Base-by-base conservation (phyloP, 176 grass and related monocot genomes). In the Rhynchospora pubera region DNA sequence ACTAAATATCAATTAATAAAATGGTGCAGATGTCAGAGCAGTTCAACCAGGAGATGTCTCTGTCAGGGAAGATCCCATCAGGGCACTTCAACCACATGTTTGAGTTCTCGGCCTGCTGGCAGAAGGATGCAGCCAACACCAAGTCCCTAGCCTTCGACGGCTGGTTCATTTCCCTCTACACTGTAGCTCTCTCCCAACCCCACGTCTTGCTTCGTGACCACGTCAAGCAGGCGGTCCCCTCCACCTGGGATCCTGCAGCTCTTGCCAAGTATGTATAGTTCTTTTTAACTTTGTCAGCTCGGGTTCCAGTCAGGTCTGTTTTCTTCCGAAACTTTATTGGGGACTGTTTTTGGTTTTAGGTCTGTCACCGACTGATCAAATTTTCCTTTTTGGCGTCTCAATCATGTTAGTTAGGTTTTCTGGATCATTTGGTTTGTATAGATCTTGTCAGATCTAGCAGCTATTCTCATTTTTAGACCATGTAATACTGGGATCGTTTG, bases 21-120 rank as follows among this genome's bases (percentile, higher is more conserved):
- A 77, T 1, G 22, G 14, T 89, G 87, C 89, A 98, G 95, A 98
- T 98, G 95, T 98, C 92, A 4, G 95, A 98, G 89, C 95, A 98
- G 82, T 98, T 98, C 85, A 98, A 98, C 85, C 95, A 89, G 75
- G 92, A 94, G 70, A 63, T 98, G 80, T 91, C 90, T 28, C 81
- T 98, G 61, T 98, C 92, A 0, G 95, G 95, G 11, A 98, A 98
- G 86, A 98, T 98, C 64, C 95, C 95, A 10, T 90, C 92, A 55
- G 95, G 95, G 7, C 78, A 92, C 13, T 94, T 98, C 90, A 98
- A 98, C 59, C 57, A 39, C 75, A 88, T 94, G 90, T 98, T 94
- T 79, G 95, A 93, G 30, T 94, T 94, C 87, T 86, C 87, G 56
- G 85, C 85, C 79, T 85, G 66, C 79, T 98, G 95, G 95, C 92